These are phyloP conservation scores for Aquilaria yunnanensis DNA, from an alignment of 345 rosid species.

Conservation along the genomic window DNA sequence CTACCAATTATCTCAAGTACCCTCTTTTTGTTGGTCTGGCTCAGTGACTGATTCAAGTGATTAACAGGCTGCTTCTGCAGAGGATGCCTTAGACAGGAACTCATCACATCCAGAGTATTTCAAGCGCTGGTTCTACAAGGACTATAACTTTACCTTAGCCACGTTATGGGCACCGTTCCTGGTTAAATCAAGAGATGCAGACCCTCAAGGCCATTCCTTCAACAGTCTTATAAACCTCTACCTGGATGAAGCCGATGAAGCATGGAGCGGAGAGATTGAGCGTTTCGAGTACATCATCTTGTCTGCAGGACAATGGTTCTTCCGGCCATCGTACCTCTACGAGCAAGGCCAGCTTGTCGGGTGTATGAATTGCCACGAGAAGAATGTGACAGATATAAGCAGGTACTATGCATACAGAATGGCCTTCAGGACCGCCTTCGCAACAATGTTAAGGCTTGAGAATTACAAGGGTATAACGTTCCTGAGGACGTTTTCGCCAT, in stretches of 20 bases:
- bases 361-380: conserved; percentile 29
- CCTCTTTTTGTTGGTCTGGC: not conserved
- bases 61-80: conserved; percentile 32
- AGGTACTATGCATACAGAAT: conserved; percentile 44
- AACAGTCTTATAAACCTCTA: conserved; percentile 35
- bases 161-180: conserved; percentile 46
- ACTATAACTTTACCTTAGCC: conserved; percentile 37
- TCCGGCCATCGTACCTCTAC: conserved; percentile 34
- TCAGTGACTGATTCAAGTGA: not conserved
- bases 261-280: conserved; percentile 37
- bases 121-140: conserved; percentile 20
- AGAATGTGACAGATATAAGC: conserved; percentile 27
- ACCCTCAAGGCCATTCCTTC: conserved; percentile 29
- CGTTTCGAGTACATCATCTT: conserved; percentile 40
- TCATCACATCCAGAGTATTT: conserved; percentile 18
- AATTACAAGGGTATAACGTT: conserved; percentile 33
- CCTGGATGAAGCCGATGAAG: conserved; percentile 42
- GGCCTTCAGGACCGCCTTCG: conserved; percentile 55
- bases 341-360: conserved; percentile 27
- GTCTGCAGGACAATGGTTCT: conserved; percentile 61
- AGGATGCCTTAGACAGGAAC: conserved; percentile 20
- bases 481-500: conserved; percentile 48
- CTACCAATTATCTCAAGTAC: not conserved
- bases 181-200: conserved; percentile 40
- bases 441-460: conserved; percentile 28